Percentiles rank a stretch among this genome's conserved stretches.
These are phyloP conservation scores for Chytriomyces sp. DNA, from an alignment of 192 early-diverging fungal species.

Conservation along the genomic window DNA sequence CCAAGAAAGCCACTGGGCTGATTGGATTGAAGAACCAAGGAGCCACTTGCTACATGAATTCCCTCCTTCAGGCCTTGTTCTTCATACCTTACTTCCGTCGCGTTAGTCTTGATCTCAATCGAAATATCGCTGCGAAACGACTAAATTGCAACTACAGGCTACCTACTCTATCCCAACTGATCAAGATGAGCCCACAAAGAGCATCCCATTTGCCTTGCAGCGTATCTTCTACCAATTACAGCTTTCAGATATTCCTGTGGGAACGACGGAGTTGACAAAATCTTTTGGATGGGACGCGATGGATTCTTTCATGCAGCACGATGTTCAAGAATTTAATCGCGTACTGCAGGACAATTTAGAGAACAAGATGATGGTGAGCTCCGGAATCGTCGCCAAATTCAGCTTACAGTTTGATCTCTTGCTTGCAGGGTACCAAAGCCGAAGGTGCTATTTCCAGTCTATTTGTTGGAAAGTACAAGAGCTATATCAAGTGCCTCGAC, in stretches of 20 bases:
- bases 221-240: slow-evolving; percentile 93
- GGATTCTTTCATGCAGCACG: slow-evolving; percentile 97
- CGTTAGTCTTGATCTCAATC: slow-evolving; percentile 21
- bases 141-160: slow-evolving; percentile 26
- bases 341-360: slow-evolving; percentile 97
- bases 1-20: slow-evolving; percentile 84
- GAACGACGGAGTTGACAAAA: slow-evolving; percentile 91
- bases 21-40: slow-evolving; percentile 97
- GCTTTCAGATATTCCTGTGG: slow-evolving; percentile 65
- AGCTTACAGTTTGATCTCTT: neutral
- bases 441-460: slow-evolving; percentile 89
- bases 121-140: neutral
- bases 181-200: slow-evolving; percentile 80
- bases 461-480: slow-evolving; percentile 98
- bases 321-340: slow-evolving; percentile 98
- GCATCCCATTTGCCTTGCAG: slow-evolving; percentile 88
- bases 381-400: neutral
- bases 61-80: slow-evolving; percentile 91
- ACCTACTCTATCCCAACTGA: slow-evolving; percentile 92
- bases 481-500: slow-evolving; percentile 93
- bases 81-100: slow-evolving; percentile 92
- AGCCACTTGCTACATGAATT: slow-evolving; percentile 99
- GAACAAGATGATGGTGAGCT: slow-evolving; percentile 88
- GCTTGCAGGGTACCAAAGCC: slow-evolving; percentile 71
- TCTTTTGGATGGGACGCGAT: slow-evolving; percentile 98